Conservation (phyloP, 306 rosid species). For the Carpinus viminea region DNA sequence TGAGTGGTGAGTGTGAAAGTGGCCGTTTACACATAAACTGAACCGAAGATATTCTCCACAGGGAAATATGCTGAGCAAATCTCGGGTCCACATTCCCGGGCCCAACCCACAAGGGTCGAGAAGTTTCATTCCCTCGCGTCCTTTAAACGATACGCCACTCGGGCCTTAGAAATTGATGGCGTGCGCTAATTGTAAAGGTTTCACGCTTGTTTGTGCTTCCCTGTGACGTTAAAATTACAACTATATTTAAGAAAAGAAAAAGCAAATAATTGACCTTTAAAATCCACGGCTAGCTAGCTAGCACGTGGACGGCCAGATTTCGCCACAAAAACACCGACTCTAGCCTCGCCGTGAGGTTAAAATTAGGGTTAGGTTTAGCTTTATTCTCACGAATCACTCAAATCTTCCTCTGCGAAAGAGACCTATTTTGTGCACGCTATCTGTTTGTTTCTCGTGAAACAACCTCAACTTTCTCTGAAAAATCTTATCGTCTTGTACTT, state of each 20-base stretch:
- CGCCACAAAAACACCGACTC: constrained; percentile 19
- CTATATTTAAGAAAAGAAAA: too few relatives aligned
- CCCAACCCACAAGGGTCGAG: neutral
- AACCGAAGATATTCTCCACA: too few relatives aligned
- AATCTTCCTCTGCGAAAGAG: neutral
- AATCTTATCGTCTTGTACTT: neutral
- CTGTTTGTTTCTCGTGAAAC: neutral
- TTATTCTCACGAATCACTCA: neutral
- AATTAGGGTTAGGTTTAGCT: constrained; percentile 45
- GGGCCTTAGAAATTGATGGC: neutral
- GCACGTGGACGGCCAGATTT: constrained; percentile 63
- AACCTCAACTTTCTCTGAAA: neutral
- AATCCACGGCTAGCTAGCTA: neutral
- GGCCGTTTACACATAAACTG: too few relatives aligned
- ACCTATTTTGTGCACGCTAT: neutral
- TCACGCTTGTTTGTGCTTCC: too few relatives aligned
- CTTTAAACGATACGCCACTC: neutral
- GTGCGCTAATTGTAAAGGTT: neutral
- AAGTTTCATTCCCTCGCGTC: neutral
- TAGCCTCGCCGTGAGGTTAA: constrained; percentile 33
- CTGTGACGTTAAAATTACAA: neutral
- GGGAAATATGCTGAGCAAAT: too few relatives aligned
- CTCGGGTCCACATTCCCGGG: too few relatives aligned
- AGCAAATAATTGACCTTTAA: constrained; percentile 16
- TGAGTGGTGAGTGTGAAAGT: too few relatives aligned